phyloP scores from a whole-genome alignment of 1,284 basidiomycete species.

The Fomes fomentarius region DNA sequence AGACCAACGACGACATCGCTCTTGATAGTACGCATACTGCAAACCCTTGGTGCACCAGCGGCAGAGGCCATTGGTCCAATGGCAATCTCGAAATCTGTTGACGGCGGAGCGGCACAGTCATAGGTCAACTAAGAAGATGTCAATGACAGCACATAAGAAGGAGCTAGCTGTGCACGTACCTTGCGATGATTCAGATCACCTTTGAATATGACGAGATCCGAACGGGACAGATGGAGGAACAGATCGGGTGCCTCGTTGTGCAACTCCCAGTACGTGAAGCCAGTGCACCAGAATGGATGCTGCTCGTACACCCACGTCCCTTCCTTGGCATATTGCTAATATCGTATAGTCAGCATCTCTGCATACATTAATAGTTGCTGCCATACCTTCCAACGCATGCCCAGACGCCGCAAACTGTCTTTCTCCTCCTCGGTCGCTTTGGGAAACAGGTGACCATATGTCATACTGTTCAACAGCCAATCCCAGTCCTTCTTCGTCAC shows the following conservation, averaged over 20 bases:
- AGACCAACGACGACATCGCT: constrained; percentile 81
- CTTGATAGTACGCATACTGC: constrained; percentile 87
- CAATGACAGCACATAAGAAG: background rate
- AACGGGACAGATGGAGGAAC: constrained; percentile 89
- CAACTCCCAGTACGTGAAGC: constrained; percentile 95
- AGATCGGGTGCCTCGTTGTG: constrained; percentile 91
- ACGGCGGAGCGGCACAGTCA: constrained; percentile 90
- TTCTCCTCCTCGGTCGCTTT: constrained; percentile 80
- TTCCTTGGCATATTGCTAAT: constrained; percentile 87
- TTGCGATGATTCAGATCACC: constrained; percentile 81
- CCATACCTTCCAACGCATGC: constrained; percentile 86
- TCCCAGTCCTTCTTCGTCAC: constrained; percentile 97
- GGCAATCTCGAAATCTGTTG: constrained; percentile 89
- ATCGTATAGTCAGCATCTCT: background rate
- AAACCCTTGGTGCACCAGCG: constrained; percentile 87
- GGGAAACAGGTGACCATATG: constrained; percentile 88
- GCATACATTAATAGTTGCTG: background rate
- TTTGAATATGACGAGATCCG: constrained; percentile 96
- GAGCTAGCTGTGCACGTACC: constrained; percentile 14
- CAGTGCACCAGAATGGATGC: constrained; percentile 96
- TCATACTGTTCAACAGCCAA: constrained; percentile 89
- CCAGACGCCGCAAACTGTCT: constrained; percentile 82
- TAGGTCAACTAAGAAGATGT: constrained; percentile 64
- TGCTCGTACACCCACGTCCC: constrained; percentile 96
- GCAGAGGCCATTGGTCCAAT: constrained; percentile 94